These are phyloP conservation scores for Pelargonium australe DNA, from an alignment of 441 rosid genomes.

Conservation along the genomic window DNA sequence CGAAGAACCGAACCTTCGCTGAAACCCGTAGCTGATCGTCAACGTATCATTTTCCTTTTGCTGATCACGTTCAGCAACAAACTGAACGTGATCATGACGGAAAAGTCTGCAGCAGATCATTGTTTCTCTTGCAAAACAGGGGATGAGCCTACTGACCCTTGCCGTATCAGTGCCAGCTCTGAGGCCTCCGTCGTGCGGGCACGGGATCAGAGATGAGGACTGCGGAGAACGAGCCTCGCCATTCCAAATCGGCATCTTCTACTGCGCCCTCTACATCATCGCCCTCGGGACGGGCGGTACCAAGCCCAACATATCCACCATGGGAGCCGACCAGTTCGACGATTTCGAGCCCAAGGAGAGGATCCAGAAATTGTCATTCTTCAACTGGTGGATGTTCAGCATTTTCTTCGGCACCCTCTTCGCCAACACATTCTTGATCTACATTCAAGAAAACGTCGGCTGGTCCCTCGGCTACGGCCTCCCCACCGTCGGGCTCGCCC, in stretches of 20 bases:
- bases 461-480: constrained; percentile 73
- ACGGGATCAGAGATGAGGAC: constrained; percentile 19
- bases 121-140: constrained; percentile 32
- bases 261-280: constrained; percentile 58
- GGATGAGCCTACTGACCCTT: constrained; percentile 59
- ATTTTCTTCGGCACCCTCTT: constrained; percentile 81
- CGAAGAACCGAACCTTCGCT: no score
- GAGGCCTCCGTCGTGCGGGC: constrained; percentile 57
- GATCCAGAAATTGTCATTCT: constrained; percentile 64
- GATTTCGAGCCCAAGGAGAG: constrained; percentile 69
- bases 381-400: constrained; percentile 99
- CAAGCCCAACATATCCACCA: constrained; percentile 85
- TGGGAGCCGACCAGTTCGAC: constrained; percentile 88
- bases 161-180: constrained; percentile 66
- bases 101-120: no score
- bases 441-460: constrained; percentile 84
- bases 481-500: constrained; percentile 55
- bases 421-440: constrained; percentile 70
- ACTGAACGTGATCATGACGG: no score
- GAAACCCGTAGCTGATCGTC: no score
- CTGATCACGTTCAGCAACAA: no score
- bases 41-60: no score
- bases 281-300: constrained; percentile 85
- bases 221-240: constrained; percentile 52
- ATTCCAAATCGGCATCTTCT: constrained; percentile 54